These are phyloP conservation scores for Tilletia caries DNA, from an alignment of 1,284 basidiomycete genomes.

Conservation along the genomic window DNA sequence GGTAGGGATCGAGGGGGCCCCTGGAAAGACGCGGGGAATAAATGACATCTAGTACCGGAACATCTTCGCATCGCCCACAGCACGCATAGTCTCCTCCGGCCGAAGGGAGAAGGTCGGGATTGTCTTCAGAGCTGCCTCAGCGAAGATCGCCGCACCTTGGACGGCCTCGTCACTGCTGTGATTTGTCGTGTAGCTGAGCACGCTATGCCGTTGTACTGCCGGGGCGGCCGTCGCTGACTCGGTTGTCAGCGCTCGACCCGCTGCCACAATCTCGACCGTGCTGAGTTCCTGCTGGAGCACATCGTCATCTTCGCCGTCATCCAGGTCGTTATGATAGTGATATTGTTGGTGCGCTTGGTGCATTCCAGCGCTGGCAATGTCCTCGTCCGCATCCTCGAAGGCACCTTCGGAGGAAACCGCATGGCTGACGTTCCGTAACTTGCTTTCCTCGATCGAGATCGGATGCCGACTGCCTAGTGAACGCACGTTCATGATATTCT, in stretches of 20 bases:
- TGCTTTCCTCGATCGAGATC: constrained; percentile 8
- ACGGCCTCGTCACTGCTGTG: constrained; percentile 3
- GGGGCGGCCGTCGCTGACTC: constrained; percentile 1
- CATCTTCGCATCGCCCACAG: constrained; percentile 4
- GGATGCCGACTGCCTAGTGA: not conserved
- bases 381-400: constrained; percentile 13
- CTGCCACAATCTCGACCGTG: constrained; percentile 13
- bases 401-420: constrained; percentile 3
- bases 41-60: constrained; percentile 1
- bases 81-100: constrained; percentile 13
- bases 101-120: constrained; percentile 9
- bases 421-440: constrained; percentile 3
- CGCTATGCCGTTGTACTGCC: not conserved
- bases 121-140: constrained; percentile 3
- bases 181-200: constrained; percentile 14
- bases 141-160: constrained; percentile 4
- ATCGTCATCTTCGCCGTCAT: not conserved
- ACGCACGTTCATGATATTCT: not conserved
- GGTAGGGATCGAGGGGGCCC: not conserved
- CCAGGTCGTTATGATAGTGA: not conserved
- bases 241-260: constrained; percentile 7
- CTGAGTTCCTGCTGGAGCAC: constrained; percentile 5
- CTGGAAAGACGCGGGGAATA: not conserved
- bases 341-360: not conserved
- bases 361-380: not conserved